phyloP scores from a whole-genome alignment of 345 rosid species.

The Eucalyptus pumila region DNA sequence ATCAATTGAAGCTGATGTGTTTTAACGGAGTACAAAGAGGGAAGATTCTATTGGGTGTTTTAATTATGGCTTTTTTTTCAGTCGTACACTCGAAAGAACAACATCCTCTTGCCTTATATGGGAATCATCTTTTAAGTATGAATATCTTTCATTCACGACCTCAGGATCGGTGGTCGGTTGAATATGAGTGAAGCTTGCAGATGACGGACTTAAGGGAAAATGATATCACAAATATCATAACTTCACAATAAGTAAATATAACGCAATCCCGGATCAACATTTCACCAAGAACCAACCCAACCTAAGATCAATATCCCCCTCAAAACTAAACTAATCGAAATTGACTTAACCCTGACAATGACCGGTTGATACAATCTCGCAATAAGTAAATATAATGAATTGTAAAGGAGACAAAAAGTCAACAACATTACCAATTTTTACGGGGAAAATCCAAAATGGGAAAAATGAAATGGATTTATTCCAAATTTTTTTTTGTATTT shows the following conservation, averaged over 20 bases:
- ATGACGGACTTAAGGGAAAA: no score
- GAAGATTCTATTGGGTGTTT: neutral
- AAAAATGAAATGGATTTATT: no score
- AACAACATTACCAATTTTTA: neutral
- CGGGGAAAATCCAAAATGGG: accelerated
- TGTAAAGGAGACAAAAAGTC: neutral
- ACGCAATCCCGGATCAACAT: accelerated
- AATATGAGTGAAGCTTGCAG: neutral
- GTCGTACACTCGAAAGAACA: neutral
- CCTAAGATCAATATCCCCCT: neutral
- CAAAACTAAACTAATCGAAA: no score
- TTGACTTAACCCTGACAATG: no score
- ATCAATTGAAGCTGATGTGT: neutral
- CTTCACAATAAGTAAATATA: no score
- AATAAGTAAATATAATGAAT: no score
- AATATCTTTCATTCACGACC: neutral
- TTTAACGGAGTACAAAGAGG: neutral
- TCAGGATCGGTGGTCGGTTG: neutral
- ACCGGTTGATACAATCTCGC: no score
- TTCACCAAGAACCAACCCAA: neutral
- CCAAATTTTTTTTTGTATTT: no score
- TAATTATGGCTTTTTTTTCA: neutral
- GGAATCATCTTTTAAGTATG: neutral
- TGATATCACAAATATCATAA: no score
- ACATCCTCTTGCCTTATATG: neutral